phyloP scores from a whole-genome alignment of 2,329 filamentous ascomycete genomes.

The Calonectria ilicicola region DNA sequence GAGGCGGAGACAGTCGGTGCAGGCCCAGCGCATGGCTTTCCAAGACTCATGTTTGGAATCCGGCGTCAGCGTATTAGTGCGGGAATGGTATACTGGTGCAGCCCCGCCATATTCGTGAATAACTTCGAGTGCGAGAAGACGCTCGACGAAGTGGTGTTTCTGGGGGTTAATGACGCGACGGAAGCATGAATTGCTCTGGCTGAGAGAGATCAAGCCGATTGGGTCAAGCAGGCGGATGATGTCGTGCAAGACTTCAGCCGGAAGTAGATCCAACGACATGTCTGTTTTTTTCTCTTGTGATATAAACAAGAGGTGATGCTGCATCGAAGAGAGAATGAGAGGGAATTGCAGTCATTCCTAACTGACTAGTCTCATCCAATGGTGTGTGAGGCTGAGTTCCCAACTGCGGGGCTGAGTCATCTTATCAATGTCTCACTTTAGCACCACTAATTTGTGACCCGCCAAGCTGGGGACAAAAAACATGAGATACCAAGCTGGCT shows the following conservation, averaged over 20 bases:
- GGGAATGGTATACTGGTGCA: neutral
- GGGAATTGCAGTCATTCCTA: neutral
- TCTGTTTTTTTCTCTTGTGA: neutral
- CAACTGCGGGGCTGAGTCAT: neutral
- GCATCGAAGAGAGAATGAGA: neutral
- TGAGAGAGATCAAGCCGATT: neutral
- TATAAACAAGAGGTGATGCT: fast-evolving
- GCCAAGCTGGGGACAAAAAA: no score
- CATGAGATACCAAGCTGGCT: no score
- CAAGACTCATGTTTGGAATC: neutral
- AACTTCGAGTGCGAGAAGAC: neutral
- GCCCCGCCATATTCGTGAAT: neutral
- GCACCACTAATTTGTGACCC: no score
- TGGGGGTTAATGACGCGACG: neutral
- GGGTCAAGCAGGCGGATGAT: neutral
- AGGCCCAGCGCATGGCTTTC: neutral
- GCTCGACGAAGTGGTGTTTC: neutral
- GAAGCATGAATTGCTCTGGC: neutral
- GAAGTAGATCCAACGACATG: neutral
- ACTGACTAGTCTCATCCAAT: neutral
- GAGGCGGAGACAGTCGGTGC: neutral
- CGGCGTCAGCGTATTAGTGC: neutral
- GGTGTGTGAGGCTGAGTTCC: neutral
- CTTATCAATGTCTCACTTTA: neutral
- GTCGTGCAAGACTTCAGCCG: neutral